Evolutionary conservation across 139 green algal genomes (phyloP).

Genomic region (Tetraselmis striata): DNA sequence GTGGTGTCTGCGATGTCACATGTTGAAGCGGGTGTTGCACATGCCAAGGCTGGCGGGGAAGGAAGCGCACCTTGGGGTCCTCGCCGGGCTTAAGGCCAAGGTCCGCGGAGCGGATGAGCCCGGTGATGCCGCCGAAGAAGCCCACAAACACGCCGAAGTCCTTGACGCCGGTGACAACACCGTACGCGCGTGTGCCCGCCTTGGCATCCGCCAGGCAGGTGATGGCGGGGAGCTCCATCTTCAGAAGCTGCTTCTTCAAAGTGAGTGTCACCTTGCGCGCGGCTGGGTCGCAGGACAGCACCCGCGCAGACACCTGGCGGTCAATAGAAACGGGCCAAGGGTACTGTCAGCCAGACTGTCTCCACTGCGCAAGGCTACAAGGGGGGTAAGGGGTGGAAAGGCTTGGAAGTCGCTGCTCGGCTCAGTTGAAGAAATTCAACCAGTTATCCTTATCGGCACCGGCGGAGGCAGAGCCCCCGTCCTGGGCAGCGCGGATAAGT

Average conservation of each 20-base stretch:
- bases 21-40: no score
- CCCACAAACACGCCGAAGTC: constrained; percentile 80
- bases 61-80: constrained; percentile 51
- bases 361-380: no score
- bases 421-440: constrained; percentile 1
- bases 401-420: background rate
- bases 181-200: constrained; percentile 61
- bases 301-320: constrained; percentile 18
- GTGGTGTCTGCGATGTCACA: no score
- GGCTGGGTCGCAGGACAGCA: constrained; percentile 55
- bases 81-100: constrained; percentile 60
- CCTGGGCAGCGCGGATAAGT: background rate
- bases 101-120: constrained; percentile 41
- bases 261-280: constrained; percentile 54
- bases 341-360: background rate
- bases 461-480: background rate
- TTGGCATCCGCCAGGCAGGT: constrained; percentile 37
- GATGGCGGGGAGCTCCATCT: constrained; percentile 60
- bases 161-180: constrained; percentile 73
- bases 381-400: no score
- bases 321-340: background rate
- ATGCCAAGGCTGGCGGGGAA: no score
- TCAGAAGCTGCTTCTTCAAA: constrained; percentile 74
- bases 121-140: constrained; percentile 73
- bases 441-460: background rate